A percentile compares a stretch with the other conserved stretches of the same genome.
phyloP scores from a whole-genome alignment of 805 yeast genomes.

The Pichia cabralensis region DNA sequence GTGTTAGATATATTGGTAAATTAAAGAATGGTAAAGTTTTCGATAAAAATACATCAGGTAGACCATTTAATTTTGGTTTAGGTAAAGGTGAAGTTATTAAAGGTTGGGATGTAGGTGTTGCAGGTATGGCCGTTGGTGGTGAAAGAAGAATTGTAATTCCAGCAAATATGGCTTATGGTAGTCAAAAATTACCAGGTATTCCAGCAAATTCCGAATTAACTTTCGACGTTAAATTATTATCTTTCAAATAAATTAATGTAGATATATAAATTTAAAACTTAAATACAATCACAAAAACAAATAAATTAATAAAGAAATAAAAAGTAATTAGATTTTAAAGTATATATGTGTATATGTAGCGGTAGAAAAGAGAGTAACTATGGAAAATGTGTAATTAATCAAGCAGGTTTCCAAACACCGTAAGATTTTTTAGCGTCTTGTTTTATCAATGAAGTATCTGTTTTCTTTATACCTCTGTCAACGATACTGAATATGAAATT shows the following conservation, averaged over 20 bases:
- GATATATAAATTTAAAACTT: not conserved
- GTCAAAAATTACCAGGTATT: conserved; percentile 87
- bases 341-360: no score
- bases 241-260: conserved; percentile 49
- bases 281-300: not conserved
- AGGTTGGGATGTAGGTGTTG: conserved; percentile 98
- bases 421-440: conserved; percentile 7
- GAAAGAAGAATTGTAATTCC: conserved; percentile 97
- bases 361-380: no score
- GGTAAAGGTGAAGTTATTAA: conserved; percentile 98
- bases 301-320: no score
- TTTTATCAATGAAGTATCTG: conserved; percentile 18
- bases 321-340: no score
- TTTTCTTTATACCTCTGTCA: conserved; percentile 17
- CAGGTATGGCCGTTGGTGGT: conserved; percentile 98
- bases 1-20: conserved; percentile 97
- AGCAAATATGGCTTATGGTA: conserved; percentile 94
- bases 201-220: conserved; percentile 96
- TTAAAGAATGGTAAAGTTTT: conserved; percentile 92
- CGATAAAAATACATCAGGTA: conserved; percentile 95
- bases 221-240: conserved; percentile 89
- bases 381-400: not conserved
- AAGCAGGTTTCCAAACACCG: conserved; percentile 12
- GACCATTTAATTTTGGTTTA: conserved; percentile 83
- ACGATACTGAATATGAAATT: conserved; percentile 23